Conservation (phyloP, 768 basidiomycete species). For the Naematelia aurantialba region DNA sequence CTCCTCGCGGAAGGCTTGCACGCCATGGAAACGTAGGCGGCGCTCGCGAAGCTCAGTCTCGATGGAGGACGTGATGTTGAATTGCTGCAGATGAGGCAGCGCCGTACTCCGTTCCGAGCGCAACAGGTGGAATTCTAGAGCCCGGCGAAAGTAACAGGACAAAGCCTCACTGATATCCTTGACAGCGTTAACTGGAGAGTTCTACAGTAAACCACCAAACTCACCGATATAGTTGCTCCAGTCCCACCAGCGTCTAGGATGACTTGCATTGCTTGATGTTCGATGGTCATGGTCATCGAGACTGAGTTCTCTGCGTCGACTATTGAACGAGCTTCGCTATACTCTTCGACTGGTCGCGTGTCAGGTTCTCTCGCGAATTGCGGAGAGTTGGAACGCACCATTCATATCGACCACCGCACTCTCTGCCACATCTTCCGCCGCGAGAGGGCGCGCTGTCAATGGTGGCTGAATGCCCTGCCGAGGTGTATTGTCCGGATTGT, state of each 20-base stretch:
- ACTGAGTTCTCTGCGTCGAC: slow-evolving; percentile 8
- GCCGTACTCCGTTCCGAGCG: slow-evolving; percentile 51
- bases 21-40: slow-evolving; percentile 76
- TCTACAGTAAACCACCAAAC: neutral
- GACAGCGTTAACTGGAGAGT: neutral
- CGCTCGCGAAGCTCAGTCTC: slow-evolving; percentile 83
- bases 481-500: slow-evolving; percentile 24
- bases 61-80: slow-evolving; percentile 66
- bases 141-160: slow-evolving; percentile 20
- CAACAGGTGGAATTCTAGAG: slow-evolving; percentile 28
- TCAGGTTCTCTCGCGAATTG: neutral
- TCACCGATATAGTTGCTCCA: slow-evolving; percentile 17
- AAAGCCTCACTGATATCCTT: slow-evolving; percentile 26
- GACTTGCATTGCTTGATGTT: slow-evolving; percentile 19
- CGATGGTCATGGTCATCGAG: slow-evolving; percentile 15
- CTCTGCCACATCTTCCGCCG: neutral
- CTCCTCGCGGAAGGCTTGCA: slow-evolving; percentile 63
- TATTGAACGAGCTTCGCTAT: slow-evolving; percentile 10
- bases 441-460: neutral
- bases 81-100: slow-evolving; percentile 69
- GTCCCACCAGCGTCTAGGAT: slow-evolving; percentile 14
- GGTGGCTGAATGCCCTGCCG: neutral
- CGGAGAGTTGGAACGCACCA: neutral
- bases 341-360: slow-evolving; percentile 1
- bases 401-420: neutral